A percentile compares a stretch with the other conserved stretches of the same genome.
Evolutionary conservation across 331 rosid genomes (phyloP).

Genomic region (Saraca asoca): DNA sequence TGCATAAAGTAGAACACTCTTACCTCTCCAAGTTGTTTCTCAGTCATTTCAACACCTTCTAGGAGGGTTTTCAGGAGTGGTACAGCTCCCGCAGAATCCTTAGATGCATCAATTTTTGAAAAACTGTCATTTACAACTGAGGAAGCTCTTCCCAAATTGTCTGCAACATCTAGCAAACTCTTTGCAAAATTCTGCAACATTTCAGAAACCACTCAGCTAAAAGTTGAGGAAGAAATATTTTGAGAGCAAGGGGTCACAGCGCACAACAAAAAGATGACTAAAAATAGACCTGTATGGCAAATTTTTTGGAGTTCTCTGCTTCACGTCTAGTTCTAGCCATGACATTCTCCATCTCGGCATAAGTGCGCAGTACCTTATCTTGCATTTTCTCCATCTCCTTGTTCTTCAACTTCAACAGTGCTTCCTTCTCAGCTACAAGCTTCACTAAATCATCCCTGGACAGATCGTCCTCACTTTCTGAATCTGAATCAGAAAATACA

Average conservation of each 20-base stretch:
- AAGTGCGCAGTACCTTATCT: conserved; percentile 82
- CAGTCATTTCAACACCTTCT: conserved; percentile 99
- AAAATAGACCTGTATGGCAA: conserved; percentile 72
- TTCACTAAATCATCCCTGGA: conserved; percentile 72
- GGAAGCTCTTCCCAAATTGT: conserved; percentile 94
- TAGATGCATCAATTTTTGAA: conserved; percentile 72
- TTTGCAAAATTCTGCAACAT: conserved; percentile 82
- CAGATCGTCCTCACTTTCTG: conserved; percentile 54
- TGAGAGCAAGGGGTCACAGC: neutral
- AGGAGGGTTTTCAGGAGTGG: conserved; percentile 83
- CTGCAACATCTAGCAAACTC: conserved; percentile 92
- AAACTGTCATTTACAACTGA: conserved; percentile 82
- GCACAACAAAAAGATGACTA: neutral
- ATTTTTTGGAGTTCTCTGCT: conserved; percentile 82
- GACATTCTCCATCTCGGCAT: conserved; percentile 91
- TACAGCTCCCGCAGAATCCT: conserved; percentile 67
- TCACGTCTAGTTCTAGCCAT: conserved; percentile 86
- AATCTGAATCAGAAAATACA: conserved; percentile 79
- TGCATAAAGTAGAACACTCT: conserved; percentile 14
- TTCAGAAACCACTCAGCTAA: conserved; percentile 31
- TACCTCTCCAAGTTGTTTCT: conserved; percentile 92
- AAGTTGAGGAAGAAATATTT: conserved; percentile 5
- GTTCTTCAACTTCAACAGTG: conserved; percentile 71
- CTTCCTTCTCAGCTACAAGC: conserved; percentile 74
- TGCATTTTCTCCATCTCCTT: conserved; percentile 78